Conservation (phyloP, 306 rosid genomes). For the Hippophae tibetana region DNA sequence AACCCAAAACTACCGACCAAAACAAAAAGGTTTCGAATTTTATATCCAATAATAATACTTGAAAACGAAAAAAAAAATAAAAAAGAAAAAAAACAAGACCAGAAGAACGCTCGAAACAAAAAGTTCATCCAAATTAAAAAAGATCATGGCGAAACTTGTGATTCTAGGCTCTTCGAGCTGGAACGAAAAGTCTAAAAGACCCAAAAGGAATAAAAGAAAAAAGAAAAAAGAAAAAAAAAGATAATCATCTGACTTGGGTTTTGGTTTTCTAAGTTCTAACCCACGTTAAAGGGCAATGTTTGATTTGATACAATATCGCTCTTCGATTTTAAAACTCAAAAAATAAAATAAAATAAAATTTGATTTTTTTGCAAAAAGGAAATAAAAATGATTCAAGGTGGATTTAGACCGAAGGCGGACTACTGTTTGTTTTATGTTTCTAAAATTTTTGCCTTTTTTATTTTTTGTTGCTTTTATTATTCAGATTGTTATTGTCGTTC, state of each 20-base stretch:
- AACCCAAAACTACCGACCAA: constrained; percentile 21
- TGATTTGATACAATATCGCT: constrained; percentile 37
- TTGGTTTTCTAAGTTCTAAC: constrained; percentile 19
- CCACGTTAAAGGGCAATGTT: constrained; percentile 16
- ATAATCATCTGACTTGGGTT: constrained; percentile 2
- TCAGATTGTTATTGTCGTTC: constrained; percentile 23
- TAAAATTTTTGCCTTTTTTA: constrained; percentile 31
- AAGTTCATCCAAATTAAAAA: constrained; percentile 32
- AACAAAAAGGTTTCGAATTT: constrained; percentile 2
- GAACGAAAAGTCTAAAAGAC: background rate
- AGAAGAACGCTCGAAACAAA: constrained; percentile 16
- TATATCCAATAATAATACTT: background rate
- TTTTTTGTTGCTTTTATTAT: constrained; percentile 40
- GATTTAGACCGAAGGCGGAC: constrained; percentile 42
- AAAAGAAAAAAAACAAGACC: constrained; percentile 4
- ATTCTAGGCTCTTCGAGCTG: constrained; percentile 3
- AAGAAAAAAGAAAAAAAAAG: constrained; percentile 6
- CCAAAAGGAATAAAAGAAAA: constrained; percentile 9
- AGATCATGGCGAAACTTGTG: background rate
- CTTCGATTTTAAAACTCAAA: constrained; percentile 23
- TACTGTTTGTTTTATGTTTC: constrained; percentile 43
- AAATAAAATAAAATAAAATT: background rate
- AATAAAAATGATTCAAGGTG: constrained; percentile 52
- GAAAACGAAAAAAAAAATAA: constrained; percentile 18
- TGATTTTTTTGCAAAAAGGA: background rate